phyloP scores from a whole-genome alignment of 2,329 filamentous ascomycete species.

The Cordyceps militaris region DNA sequence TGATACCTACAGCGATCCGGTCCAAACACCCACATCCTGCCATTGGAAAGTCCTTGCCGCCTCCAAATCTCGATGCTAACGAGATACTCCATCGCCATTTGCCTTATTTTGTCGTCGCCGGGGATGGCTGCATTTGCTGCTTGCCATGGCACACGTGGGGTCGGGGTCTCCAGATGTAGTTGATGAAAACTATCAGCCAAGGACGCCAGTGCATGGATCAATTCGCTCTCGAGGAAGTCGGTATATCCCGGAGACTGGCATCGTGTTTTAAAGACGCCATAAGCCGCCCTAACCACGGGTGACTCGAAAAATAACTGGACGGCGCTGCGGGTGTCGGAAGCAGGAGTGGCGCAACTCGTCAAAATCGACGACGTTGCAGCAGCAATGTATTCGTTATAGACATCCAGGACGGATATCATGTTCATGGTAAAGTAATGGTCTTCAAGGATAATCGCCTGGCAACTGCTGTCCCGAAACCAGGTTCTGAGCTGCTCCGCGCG shows the following conservation, averaged over 20 bases:
- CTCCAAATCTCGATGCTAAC: conserved; percentile 7
- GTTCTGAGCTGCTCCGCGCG: background rate
- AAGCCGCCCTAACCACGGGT: conserved; percentile 4
- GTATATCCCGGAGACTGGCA: background rate
- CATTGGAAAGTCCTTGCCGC: background rate
- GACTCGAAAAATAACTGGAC: background rate
- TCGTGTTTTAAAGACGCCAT: background rate
- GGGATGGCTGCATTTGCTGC: background rate
- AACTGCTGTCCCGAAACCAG: background rate
- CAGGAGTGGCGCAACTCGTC: background rate
- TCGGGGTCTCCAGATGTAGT: background rate
- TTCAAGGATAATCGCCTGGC: background rate
- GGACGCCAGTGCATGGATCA: background rate
- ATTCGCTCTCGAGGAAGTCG: background rate
- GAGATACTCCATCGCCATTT: conserved; percentile 13
- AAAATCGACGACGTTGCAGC: background rate
- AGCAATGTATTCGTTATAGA: background rate
- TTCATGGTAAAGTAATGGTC: background rate
- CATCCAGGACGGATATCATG: background rate
- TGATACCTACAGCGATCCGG: background rate
- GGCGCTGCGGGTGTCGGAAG: background rate
- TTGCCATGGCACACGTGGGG: background rate
- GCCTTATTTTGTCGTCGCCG: background rate
- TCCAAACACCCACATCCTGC: conserved; percentile 5
- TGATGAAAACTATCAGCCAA: background rate